phyloP scores from a whole-genome alignment of 2,329 filamentous ascomycete genomes.

The Neopestalotiopsis rosae region DNA sequence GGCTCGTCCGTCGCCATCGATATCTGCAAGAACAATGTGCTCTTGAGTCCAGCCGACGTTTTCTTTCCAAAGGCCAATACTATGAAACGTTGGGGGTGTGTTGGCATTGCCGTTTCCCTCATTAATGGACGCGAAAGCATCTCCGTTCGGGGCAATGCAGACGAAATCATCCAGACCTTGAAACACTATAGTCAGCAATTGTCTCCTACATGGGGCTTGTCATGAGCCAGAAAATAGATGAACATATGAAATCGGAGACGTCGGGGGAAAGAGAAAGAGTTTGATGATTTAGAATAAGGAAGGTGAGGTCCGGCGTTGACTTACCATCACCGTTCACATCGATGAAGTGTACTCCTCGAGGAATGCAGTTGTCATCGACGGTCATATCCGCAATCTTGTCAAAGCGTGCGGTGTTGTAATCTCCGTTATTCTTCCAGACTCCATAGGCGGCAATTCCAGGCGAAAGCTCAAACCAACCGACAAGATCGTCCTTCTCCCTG shows the following conservation, averaged over 20 bases:
- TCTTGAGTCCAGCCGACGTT: conserved; percentile 18
- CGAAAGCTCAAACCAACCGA: conserved; percentile 33
- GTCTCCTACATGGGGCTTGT: neutral
- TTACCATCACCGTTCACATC: conserved; percentile 25
- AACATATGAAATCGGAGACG: no score
- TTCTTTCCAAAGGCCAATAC: conserved; percentile 25
- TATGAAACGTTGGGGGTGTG: conserved; percentile 28
- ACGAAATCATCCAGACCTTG: conserved; percentile 35
- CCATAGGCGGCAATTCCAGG: conserved; percentile 28
- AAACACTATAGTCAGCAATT: neutral
- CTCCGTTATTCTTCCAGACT: conserved; percentile 17
- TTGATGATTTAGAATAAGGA: neutral
- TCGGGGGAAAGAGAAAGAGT: neutral
- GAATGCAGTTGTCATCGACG: conserved; percentile 10
- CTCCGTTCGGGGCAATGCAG: conserved; percentile 32
- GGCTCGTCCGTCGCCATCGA: conserved; percentile 37
- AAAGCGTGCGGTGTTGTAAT: conserved; percentile 7
- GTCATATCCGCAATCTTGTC: conserved; percentile 24
- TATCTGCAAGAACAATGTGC: conserved; percentile 37
- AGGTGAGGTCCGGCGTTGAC: neutral
- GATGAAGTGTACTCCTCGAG: conserved; percentile 20
- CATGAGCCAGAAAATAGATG: no score
- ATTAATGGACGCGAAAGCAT: conserved; percentile 25
- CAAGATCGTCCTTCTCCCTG: conserved; percentile 25
- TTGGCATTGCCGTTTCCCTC: conserved; percentile 23